Conservation (phyloP, 768 basidiomycete species). For the Xerocomellus amylosporus region DNA sequence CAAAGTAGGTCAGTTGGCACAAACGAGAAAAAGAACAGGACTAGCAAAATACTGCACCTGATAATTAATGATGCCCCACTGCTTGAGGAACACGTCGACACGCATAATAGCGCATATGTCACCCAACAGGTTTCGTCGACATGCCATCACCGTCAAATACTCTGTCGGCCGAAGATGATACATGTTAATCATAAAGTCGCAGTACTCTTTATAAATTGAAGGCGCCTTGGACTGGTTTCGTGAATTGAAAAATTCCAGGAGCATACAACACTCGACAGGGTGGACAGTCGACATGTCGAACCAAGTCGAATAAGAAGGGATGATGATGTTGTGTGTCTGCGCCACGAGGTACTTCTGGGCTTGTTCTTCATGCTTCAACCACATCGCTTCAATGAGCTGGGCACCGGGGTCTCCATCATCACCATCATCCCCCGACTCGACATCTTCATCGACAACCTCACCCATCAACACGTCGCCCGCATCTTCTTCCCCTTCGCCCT, state of each 20-base stretch:
- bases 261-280: conserved; percentile 83
- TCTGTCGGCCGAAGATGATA: conserved; percentile 92
- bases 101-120: conserved; percentile 99
- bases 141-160: conserved; percentile 97
- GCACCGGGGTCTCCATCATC: conserved; percentile 88
- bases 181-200: conserved; percentile 99
- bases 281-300: conserved; percentile 95
- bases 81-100: conserved; percentile 97
- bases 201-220: conserved; percentile 96
- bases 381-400: conserved; percentile 76
- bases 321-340: conserved; percentile 95
- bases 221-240: conserved; percentile 95
- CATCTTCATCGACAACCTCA: conserved; percentile 73
- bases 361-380: conserved; percentile 77
- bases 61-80: conserved; percentile 99
- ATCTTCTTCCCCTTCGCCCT: conserved; percentile 64
- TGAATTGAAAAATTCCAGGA: conserved; percentile 98
- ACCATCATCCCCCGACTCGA: conserved; percentile 73
- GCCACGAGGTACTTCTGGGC: conserved; percentile 93
- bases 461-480: conserved; percentile 79
- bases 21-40: not conserved
- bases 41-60: conserved; percentile 57
- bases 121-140: conserved; percentile 91
- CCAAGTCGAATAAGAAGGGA: conserved; percentile 97
- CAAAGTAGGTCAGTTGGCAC: conserved; percentile 7